Conservation (phyloP, 1,284 basidiomycete species). For the Leccinum angustisporum region DNA sequence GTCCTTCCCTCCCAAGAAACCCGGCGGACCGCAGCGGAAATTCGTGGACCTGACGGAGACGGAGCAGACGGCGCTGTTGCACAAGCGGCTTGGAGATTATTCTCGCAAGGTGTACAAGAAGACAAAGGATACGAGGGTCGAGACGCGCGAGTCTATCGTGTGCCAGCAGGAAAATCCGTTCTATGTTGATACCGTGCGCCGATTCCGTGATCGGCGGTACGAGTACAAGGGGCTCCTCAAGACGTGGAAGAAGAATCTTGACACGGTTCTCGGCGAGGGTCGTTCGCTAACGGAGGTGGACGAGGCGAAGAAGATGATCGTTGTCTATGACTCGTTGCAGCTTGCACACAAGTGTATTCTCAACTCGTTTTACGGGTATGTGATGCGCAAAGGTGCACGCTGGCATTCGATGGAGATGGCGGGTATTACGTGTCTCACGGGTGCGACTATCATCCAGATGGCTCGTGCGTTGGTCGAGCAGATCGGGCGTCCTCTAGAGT, state of each 20-base stretch:
- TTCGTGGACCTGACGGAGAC: constrained; percentile 85
- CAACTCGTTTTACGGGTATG: constrained; percentile 99
- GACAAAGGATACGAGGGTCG: constrained; percentile 98
- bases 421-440: constrained; percentile 97
- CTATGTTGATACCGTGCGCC: constrained; percentile 98
- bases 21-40: constrained; percentile 72
- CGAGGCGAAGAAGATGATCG: constrained; percentile 99
- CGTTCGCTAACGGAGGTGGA: constrained; percentile 83
- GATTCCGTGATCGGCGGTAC: constrained; percentile 97
- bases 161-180: constrained; percentile 99
- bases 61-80: constrained; percentile 90
- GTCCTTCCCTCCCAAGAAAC: constrained; percentile 81
- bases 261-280: constrained; percentile 66
- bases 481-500: constrained; percentile 94
- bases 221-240: constrained; percentile 99
- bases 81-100: constrained; percentile 98
- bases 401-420: constrained; percentile 99
- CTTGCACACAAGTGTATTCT: constrained; percentile 99
- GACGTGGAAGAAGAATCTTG: constrained; percentile 99
- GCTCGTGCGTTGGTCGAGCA: constrained; percentile 97
- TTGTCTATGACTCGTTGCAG: constrained; percentile 99
- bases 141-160: constrained; percentile 92
- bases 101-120: constrained; percentile 99
- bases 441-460: constrained; percentile 99
- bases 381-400: constrained; percentile 98